These are phyloP conservation scores for Penicillium sclerotiorum DNA, from an alignment of 2,329 filamentous ascomycete genomes.

Conservation along the genomic window DNA sequence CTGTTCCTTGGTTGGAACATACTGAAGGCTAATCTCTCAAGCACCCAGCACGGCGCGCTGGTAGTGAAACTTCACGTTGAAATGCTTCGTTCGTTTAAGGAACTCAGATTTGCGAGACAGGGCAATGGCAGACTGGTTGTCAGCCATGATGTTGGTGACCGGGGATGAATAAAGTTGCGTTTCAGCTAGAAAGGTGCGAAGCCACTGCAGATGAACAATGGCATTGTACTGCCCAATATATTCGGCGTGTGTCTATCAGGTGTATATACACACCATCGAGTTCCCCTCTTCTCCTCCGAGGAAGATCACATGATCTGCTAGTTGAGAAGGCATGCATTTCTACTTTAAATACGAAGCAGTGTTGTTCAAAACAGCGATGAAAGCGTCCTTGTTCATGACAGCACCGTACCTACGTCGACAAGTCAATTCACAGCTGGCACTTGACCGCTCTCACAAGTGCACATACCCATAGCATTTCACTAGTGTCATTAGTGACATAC, in stretches of 20 bases:
- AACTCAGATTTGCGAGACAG: constrained; percentile 15
- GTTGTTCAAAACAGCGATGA: neutral
- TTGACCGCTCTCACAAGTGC: neutral
- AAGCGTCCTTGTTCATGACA: neutral
- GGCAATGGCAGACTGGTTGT: constrained; percentile 15
- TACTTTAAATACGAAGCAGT: neutral
- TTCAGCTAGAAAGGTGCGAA: constrained; percentile 13
- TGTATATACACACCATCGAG: too few species aligned
- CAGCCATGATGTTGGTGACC: constrained; percentile 15
- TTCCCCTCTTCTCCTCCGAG: too few species aligned
- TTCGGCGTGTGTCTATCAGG: constrained; percentile 9
- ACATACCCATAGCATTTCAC: constrained; percentile 38
- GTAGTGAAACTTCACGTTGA: constrained; percentile 17
- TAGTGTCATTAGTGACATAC: constrained; percentile 26
- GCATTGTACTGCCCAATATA: constrained; percentile 9
- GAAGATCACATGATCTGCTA: too few species aligned
- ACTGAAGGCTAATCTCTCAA: constrained; percentile 7
- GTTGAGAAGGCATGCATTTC: neutral
- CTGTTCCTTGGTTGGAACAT: constrained; percentile 11
- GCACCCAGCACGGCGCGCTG: constrained; percentile 13
- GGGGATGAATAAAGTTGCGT: constrained; percentile 10
- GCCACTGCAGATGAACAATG: constrained; percentile 16
- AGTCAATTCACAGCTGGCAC: too few species aligned
- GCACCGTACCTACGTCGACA: constrained; percentile 2
- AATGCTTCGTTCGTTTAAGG: constrained; percentile 17